Evolutionary conservation across 2,329 filamentous ascomycete species (phyloP).

Genomic region (Pseudocercospora musae): DNA sequence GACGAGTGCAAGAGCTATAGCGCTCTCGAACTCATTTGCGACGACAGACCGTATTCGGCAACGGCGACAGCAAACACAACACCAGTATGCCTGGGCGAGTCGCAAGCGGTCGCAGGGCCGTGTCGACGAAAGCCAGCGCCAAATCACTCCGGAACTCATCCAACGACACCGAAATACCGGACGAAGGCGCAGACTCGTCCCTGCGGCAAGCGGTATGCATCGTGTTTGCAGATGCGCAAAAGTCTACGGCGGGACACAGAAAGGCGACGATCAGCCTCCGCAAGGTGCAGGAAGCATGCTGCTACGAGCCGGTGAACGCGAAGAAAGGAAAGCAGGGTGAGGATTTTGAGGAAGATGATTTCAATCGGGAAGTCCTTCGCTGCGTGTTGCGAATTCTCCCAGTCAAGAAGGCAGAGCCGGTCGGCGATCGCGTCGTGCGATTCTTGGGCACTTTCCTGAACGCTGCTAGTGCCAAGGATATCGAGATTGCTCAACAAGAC

Average conservation of each 20-base stretch:
- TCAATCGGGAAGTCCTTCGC: conserved; percentile 80
- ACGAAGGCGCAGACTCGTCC: conserved; percentile 67
- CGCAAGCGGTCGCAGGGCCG: conserved; percentile 24
- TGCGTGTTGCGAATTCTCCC: conserved; percentile 79
- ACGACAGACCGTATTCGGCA: not conserved
- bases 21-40: not conserved
- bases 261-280: conserved; percentile 84
- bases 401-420: conserved; percentile 86
- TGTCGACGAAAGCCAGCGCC: conserved; percentile 21
- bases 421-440: conserved; percentile 78
- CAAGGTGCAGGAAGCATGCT: conserved; percentile 85
- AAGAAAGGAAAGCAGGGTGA: conserved; percentile 55
- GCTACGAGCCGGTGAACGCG: conserved; percentile 50
- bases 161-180: conserved; percentile 52
- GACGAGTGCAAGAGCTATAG: no score
- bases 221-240: conserved; percentile 64
- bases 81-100: conserved; percentile 33
- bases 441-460: conserved; percentile 87
- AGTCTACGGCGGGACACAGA: conserved; percentile 82
- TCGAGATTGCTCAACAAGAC: conserved; percentile 38
- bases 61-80: conserved; percentile 44
- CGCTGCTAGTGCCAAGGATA: conserved; percentile 60
- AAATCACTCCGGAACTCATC: conserved; percentile 27
- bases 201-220: conserved; percentile 70
- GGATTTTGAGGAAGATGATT: conserved; percentile 78